phyloP scores from a whole-genome alignment of 495 filamentous ascomycete genomes.

The Lineolata rhizophorae region DNA sequence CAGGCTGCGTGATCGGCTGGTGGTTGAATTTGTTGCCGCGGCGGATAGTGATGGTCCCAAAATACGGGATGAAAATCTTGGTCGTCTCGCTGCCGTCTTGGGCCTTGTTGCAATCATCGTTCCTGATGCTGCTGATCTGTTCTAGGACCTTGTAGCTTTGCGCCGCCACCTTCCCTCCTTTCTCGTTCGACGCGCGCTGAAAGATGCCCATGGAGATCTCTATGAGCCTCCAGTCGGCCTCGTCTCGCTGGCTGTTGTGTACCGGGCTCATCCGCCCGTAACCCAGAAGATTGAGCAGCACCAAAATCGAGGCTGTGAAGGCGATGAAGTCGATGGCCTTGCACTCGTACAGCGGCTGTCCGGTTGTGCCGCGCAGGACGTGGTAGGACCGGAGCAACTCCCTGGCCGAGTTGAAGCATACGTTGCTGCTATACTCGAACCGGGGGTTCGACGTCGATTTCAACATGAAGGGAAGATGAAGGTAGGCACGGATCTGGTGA shows the following conservation, averaged over 20 bases:
- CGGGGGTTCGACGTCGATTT: slow-evolving; percentile 22
- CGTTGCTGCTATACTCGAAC: slow-evolving; percentile 20
- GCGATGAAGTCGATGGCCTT: slow-evolving; percentile 32
- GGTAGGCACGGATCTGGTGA: slow-evolving; percentile 22
- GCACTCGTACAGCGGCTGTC: slow-evolving; percentile 21
- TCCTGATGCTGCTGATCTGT: slow-evolving; percentile 13
- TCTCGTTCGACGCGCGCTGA: slow-evolving; percentile 17
- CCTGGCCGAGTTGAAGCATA: slow-evolving; percentile 26
- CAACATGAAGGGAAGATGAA: slow-evolving; percentile 34
- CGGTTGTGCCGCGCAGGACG: slow-evolving; percentile 16
- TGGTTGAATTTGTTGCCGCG: slow-evolving; percentile 6
- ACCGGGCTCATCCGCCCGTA: slow-evolving; percentile 10
- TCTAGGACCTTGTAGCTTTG: slow-evolving; percentile 25
- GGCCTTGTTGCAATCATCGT: neutral
- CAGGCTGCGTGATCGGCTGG: no score
- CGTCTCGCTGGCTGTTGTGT: slow-evolving; percentile 17
- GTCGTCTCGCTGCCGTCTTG: neutral
- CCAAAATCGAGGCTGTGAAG: slow-evolving; percentile 27
- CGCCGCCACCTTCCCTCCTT: slow-evolving; percentile 25
- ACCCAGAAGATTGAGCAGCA: slow-evolving; percentile 26
- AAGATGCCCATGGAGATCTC: slow-evolving; percentile 21
- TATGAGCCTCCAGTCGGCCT: slow-evolving; percentile 24
- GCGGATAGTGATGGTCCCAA: slow-evolving; percentile 4
- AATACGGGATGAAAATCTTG: neutral
- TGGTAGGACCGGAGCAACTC: slow-evolving; percentile 24